phyloP scores from a whole-genome alignment of 352 stramenopile species.

The Phytophthora fragariaefolia region DNA sequence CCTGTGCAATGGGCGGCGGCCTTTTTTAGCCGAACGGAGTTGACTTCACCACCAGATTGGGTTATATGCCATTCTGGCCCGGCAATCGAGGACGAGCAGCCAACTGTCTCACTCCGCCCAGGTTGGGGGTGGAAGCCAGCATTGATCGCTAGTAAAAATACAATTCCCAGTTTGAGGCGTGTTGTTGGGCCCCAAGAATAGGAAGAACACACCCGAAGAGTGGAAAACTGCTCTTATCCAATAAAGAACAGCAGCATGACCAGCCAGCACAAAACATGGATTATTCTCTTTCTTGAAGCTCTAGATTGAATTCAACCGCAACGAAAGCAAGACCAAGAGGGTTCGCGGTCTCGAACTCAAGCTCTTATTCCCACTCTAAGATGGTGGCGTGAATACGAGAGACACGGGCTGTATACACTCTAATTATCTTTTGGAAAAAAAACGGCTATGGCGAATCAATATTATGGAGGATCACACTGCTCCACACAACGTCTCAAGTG shows the following conservation, averaged over 20 bases:
- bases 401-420: neutral
- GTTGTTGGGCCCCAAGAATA: constrained; percentile 16
- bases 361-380: neutral
- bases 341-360: neutral
- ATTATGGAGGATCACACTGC: neutral
- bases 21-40: constrained; percentile 2
- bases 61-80: constrained; percentile 7
- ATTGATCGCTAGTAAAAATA: constrained; percentile 18
- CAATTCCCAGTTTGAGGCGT: too few relatives aligned
- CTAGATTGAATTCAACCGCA: neutral
- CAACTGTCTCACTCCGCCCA: constrained; percentile 5
- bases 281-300: too few relatives aligned
- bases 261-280: neutral
- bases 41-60: constrained; percentile 8
- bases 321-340: neutral
- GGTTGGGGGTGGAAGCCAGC: constrained; percentile 1
- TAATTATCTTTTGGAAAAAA: too few relatives aligned
- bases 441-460: neutral
- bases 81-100: constrained; percentile 17
- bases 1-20: constrained; percentile 2
- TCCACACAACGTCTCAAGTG: too few relatives aligned
- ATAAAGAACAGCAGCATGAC: neutral
- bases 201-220: constrained; percentile 14
- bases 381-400: neutral
- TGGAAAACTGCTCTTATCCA: constrained; percentile 14